Base-by-base conservation (phyloP, 768 basidiomycete species). In the Boletus speciosus region DNA sequence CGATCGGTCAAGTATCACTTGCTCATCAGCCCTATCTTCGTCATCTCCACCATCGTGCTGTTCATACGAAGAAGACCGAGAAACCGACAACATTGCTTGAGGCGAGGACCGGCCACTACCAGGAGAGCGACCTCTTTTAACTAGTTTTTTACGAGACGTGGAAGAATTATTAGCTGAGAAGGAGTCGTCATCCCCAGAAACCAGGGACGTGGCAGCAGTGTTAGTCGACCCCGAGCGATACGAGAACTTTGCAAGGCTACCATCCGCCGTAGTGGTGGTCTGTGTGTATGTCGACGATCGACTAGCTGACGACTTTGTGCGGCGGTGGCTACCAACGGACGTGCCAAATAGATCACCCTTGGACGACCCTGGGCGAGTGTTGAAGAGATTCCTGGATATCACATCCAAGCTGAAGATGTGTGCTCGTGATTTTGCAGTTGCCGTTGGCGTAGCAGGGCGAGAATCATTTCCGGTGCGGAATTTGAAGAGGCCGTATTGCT, bases 391-490 rank as follows among this genome's bases (percentile, higher is more conserved):
- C 41, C 92, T 82, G 19, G 92, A 93, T 61, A 98, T 87, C 19
- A 84, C 88, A 64, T 98, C 94, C 49, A 98, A 77, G 34, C 90
- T 85, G 66, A 96, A 93, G 47, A 93, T 90, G n/a, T 88, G 84
- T 2, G 85, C 89, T 57, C 82, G 76, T 16, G 81, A 77, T 37
- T 88, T 85, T n/a, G 85, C 81, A 43, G 78, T 82, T 1, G 84
- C 81, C 0, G 90, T 90, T 4, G 94, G 95, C 0, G 94, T 98
- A 2, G 86, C 81, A 6, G 95, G 94, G n/a, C 80, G 72, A 23
- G 94, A 86, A 40, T 75, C 85, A 49, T 80, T 82, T 32, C 85
- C 85, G 0, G 92, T 92, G 29, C 81, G 81, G 71, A 95, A 94
- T 65, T 90, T 86, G 74, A 94, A 96, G 49, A 97, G 73, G 15